Evolutionary conservation across 345 rosid genomes (phyloP), one percentile per base, ranked within the genome.

Genomic region (Acer yangbiense): DNA sequence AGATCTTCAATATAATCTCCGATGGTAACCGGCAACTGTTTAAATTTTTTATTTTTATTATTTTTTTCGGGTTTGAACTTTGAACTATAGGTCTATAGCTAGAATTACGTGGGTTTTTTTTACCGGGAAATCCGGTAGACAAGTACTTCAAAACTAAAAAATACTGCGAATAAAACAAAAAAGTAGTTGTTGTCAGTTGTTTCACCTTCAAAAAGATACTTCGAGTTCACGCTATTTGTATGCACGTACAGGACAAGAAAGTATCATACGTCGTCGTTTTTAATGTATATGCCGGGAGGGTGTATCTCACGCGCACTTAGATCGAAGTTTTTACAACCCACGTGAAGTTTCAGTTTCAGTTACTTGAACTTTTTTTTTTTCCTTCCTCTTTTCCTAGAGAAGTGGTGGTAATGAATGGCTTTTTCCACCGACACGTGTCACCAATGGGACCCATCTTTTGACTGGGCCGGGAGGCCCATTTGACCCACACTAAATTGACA

Each of bases 171-270:
- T 48, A 71, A 73, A 74, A 70, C 84, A 68, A 66, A 71, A 74
- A 78, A 75, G 76, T 64, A 21, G 80, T 82, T 77, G 69, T 62
- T 44, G 82, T 75, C 75, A 60, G 78, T 70, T 81, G 69, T n/a
- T 58, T 68, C 16, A 17, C 50, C 20, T 57, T 32, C 14, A 23
- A 48, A 29, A 62, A 48, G 5, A 1, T 44, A n/a, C 52, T n/a
- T 32, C 16, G 7, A 62, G 20, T 60, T 48, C 69, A 7, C 62
- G 77, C n/a, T 18, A 18, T 18, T 48, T 16, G 5, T 0, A 0
- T 1, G 21, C 75, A 55, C 80, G 80, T 67, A 70, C 18, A 1
- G 10, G 12, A 3, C 63, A 41, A 21, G 61, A 20, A 16, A 3
- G 2, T 0, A 0, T 3, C 3, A 9, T 60, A 60, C 27, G 64